Conservation (phyloP, 495 filamentous ascomycete species). For the Jackrogersella minutella region DNA sequence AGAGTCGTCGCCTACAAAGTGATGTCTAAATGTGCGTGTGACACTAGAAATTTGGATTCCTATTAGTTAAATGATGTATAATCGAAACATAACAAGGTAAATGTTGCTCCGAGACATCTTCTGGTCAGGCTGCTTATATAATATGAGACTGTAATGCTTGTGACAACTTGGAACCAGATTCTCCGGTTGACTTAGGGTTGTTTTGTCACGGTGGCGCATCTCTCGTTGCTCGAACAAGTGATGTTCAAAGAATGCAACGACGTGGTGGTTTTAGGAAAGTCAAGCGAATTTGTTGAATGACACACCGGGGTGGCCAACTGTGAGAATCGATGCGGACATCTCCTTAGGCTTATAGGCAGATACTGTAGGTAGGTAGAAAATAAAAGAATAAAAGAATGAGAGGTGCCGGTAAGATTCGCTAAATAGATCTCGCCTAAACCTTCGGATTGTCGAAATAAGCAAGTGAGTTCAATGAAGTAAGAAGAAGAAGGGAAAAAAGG, state of each 20-base stretch:
- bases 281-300: slow-evolving; percentile 23
- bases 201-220: neutral
- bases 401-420: slow-evolving; percentile 37
- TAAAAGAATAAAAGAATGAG: slow-evolving; percentile 12
- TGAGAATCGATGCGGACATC: neutral
- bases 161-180: slow-evolving; percentile 8
- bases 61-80: no score
- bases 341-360: neutral
- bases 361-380: neutral
- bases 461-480: no score
- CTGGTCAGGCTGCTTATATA: slow-evolving; percentile 29
- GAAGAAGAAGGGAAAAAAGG: no score
- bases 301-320: slow-evolving; percentile 3
- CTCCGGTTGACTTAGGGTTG: slow-evolving; percentile 27
- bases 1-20: no score
- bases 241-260: slow-evolving; percentile 4
- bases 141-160: slow-evolving; percentile 23
- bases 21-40: no score
- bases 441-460: slow-evolving; percentile 42
- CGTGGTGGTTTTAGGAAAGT: slow-evolving; percentile 12
- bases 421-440: slow-evolving; percentile 36
- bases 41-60: no score
- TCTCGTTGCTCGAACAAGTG: neutral
- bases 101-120: slow-evolving; percentile 7
- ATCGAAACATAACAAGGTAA: slow-evolving; percentile 9